These are phyloP conservation scores for Chytriomyces sp. DNA, from an alignment of 192 early-diverging fungal species.

Conservation along the genomic window DNA sequence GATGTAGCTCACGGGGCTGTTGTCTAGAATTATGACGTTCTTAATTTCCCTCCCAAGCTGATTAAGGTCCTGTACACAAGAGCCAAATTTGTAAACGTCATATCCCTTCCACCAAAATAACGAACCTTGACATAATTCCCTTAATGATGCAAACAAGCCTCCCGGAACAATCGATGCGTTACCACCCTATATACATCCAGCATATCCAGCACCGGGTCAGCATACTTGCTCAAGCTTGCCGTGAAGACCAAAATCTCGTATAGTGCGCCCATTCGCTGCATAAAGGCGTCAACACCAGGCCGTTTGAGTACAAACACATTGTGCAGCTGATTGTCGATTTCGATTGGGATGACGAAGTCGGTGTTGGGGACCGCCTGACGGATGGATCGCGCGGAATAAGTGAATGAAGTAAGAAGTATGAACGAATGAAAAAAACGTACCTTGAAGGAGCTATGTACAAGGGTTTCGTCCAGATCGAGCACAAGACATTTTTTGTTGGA, in stretches of 20 bases:
- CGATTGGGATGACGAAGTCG: conserved; percentile 84
- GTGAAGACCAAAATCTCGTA: conserved; percentile 91
- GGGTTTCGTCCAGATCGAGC: conserved; percentile 88
- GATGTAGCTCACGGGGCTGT: background rate
- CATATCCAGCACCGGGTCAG: conserved; percentile 86
- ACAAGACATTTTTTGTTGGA: conserved; percentile 80
- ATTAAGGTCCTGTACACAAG: conserved; percentile 13
- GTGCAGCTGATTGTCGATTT: conserved; percentile 82
- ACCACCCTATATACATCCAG: conserved; percentile 78
- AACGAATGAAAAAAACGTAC: conserved; percentile 17
- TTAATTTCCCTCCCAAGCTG: conserved; percentile 12
- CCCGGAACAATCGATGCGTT: conserved; percentile 85
- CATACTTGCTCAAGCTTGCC: conserved; percentile 87
- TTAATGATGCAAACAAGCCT: conserved; percentile 82
- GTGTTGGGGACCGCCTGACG: conserved; percentile 63
- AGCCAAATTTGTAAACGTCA: background rate
- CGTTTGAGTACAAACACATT: conserved; percentile 93
- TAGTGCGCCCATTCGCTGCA: conserved; percentile 76
- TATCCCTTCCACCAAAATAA: background rate
- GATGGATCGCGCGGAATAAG: background rate
- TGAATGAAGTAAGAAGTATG: background rate
- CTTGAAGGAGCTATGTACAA: conserved; percentile 91
- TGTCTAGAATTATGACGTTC: conserved; percentile 23
- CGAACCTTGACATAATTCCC: conserved; percentile 83
- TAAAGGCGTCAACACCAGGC: conserved; percentile 84